Percentiles rank a stretch among this genome's conserved stretches.
These are phyloP conservation scores for Tremella fuciformis DNA, from an alignment of 768 basidiomycete genomes.

Conservation along the genomic window DNA sequence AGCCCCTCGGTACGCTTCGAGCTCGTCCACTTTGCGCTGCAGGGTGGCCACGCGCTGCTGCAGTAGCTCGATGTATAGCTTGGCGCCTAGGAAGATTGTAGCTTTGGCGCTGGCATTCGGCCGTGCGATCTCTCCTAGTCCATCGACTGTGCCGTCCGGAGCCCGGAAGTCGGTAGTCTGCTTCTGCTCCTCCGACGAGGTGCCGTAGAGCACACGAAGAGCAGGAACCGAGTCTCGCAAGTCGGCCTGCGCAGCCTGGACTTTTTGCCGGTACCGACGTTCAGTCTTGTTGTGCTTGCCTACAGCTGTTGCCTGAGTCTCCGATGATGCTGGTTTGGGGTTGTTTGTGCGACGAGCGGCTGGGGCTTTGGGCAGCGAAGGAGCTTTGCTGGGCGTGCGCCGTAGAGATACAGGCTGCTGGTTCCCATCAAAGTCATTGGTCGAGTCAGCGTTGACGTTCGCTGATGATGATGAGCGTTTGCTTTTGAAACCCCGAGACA, in stretches of 20 bases:
- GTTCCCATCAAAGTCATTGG: not conserved
- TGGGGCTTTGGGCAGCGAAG: not conserved
- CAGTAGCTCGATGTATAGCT: constrained; percentile 48
- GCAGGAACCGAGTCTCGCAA: constrained; percentile 50
- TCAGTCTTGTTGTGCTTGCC: constrained; percentile 52
- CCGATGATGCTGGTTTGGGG: not conserved
- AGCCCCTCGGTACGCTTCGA: constrained; percentile 31
- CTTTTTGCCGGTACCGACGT: constrained; percentile 50
- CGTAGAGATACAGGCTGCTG: not conserved
- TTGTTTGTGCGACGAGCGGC: not conserved
- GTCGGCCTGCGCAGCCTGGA: constrained; percentile 48
- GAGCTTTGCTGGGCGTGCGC: constrained; percentile 3
- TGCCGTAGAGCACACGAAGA: constrained; percentile 48
- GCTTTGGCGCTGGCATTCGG: constrained; percentile 48
- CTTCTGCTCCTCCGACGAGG: constrained; percentile 43
- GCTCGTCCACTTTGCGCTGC: constrained; percentile 37
- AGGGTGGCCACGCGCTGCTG: constrained; percentile 32
- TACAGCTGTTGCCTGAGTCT: constrained; percentile 4
- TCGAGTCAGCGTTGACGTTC: too few species aligned
- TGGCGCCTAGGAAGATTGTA: constrained; percentile 47
- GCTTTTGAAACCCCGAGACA: too few species aligned
- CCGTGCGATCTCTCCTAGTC: constrained; percentile 46
- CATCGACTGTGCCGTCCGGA: constrained; percentile 44
- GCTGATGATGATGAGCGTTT: too few species aligned
- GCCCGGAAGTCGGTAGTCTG: constrained; percentile 41